Evolutionary conservation across 1,139 yeast genomes (phyloP), one percentile per base, ranked within the genome.

Genomic region (Lodderomyces beijingensis): DNA sequence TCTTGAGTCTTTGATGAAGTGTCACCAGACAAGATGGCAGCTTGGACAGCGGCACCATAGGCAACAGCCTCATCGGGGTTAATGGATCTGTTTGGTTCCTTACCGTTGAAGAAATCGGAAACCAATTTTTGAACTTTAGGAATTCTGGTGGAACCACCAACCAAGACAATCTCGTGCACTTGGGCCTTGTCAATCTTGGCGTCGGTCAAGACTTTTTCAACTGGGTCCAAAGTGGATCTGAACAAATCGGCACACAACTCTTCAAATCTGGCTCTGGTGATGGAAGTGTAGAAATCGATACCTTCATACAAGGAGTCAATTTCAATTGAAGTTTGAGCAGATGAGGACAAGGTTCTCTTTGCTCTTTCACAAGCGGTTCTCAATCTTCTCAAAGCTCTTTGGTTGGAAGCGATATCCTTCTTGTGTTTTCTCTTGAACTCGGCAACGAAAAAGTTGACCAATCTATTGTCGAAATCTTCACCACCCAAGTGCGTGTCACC

Each of bases 301-400:
- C 97, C 97, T 59, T 88, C 96, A 67, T 72, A 86, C 57, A 89
- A 77, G 40, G 96, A 89, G 76, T 89, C 97, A 61, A 89, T 89
- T 74, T 89, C 97, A 60, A 89, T 82, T 45, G 95, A 80, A 54
- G 96, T 87, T 70, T 87, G 95, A 50, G 96, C 85, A 50, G 89
- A 89, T 49, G 96, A 87, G 41, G 96, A 89, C 59, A 89, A 80
- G 50, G 96, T 87, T 78, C 97, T 85, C 93, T 89, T 89, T 50
- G 97, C 97, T 74, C 96, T 86, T 77, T 89, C 97, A 74, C 96
- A 89, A 55, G 96, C 96, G 54, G 96, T 88, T 81, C 96, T 85
- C 67, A 89, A 78, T 79, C 96, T 87, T 74, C 96, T 84, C 62
- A 89, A 77, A 62, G 96, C 96, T 77, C 96, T 83, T 61, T 91